Percentiles rank a stretch among this genome's conserved stretches.
Evolutionary conservation across 148 eudicot species (phyloP).

Genomic region (Rhododendron vialii): DNA sequence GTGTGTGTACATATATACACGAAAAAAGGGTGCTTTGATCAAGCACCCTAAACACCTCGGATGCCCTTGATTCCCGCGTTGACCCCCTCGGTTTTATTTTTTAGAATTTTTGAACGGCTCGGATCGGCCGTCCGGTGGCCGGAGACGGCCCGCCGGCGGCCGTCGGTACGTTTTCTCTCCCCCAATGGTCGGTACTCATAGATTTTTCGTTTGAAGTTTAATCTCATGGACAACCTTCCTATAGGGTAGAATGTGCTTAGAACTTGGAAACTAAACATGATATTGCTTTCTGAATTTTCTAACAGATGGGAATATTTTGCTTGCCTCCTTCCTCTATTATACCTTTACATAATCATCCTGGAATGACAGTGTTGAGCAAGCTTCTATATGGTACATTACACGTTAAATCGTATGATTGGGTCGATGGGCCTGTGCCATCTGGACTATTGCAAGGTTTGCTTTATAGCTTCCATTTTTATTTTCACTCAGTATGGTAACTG

Average conservation of each 20-base stretch:
- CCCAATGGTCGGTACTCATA: too few species aligned
- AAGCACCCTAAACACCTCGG: too few species aligned
- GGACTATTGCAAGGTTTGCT: slow-evolving; percentile 60
- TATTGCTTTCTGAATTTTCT: slow-evolving; percentile 12
- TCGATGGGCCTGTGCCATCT: slow-evolving; percentile 59
- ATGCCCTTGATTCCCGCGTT: too few species aligned
- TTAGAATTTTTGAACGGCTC: too few species aligned
- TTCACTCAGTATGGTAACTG: neutral
- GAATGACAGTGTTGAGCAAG: slow-evolving; percentile 99
- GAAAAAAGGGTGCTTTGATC: too few species aligned
- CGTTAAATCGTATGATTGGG: slow-evolving; percentile 89
- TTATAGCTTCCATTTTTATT: neutral
- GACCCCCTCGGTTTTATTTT: too few species aligned
- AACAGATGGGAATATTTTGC: slow-evolving; percentile 95
- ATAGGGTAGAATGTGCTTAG: neutral
- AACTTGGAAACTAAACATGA: neutral
- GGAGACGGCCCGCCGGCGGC: too few species aligned
- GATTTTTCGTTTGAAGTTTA: neutral
- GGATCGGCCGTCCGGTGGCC: too few species aligned
- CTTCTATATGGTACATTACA: slow-evolving; percentile 81
- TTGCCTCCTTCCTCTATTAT: slow-evolving; percentile 91
- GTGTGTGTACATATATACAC: too few species aligned
- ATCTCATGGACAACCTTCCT: neutral
- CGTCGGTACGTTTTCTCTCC: too few species aligned
- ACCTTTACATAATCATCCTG: slow-evolving; percentile 98